Evolutionary conservation across 306 rosid species (phyloP).

Genomic region (Dicorynia guianensis): DNA sequence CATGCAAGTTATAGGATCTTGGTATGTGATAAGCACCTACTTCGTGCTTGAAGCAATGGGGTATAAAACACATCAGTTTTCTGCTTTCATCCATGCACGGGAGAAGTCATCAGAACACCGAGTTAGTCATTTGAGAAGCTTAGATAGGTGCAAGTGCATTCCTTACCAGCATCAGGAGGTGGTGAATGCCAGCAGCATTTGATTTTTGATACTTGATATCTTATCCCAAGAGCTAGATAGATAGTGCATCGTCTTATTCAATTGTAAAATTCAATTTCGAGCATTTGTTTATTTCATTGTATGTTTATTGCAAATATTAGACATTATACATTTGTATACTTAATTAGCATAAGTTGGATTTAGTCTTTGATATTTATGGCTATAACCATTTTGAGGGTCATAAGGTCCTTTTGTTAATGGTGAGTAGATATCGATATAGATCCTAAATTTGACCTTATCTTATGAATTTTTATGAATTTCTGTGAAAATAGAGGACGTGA

Average conservation of each 20-base stretch:
- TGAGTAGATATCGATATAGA: no score
- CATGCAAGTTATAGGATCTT: slow-evolving; percentile 83
- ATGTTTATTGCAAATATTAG: slow-evolving; percentile 8
- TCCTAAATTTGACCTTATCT: no score
- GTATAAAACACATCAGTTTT: slow-evolving; percentile 19
- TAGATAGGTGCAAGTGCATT: slow-evolving; percentile 34
- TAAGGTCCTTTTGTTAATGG: no score
- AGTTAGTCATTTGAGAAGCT: slow-evolving; percentile 33
- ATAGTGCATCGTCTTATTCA: slow-evolving; percentile 35
- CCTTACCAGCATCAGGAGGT: slow-evolving; percentile 19
- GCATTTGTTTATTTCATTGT: slow-evolving; percentile 27
- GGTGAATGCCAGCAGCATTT: slow-evolving; percentile 28
- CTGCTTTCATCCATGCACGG: slow-evolving; percentile 16
- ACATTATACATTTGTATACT: background rate
- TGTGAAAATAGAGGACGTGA: no score
- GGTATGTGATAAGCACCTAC: slow-evolving; percentile 79
- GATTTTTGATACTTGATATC: slow-evolving; percentile 28
- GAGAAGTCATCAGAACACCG: slow-evolving; percentile 19
- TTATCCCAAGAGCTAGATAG: slow-evolving; percentile 27
- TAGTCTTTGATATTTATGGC: no score
- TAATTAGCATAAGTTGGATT: no score
- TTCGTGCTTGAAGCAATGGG: slow-evolving; percentile 58
- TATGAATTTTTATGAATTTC: no score
- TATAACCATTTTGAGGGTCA: no score
- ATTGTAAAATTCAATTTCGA: slow-evolving; percentile 46